Evolutionary conservation across 2,329 filamentous ascomycete genomes (phyloP).

Genomic region (Neopestalotiopsis sp.): DNA sequence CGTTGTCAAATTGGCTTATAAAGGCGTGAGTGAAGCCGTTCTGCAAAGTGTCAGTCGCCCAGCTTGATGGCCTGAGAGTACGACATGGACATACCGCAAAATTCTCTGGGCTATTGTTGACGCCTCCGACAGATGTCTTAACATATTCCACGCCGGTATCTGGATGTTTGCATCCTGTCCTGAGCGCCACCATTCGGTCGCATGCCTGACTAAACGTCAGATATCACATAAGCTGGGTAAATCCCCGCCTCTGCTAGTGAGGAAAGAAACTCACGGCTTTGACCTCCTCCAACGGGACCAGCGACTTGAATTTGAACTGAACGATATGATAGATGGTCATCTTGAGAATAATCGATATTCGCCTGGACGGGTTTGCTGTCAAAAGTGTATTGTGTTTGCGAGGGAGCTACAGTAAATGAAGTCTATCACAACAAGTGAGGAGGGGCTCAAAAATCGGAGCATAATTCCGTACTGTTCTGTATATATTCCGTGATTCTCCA

Average conservation of each 20-base stretch:
- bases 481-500: no score
- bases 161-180: constrained; percentile 65
- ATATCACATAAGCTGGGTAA: neutral
- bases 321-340: constrained; percentile 37
- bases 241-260: neutral
- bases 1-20: constrained; percentile 66
- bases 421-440: neutral
- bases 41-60: constrained; percentile 39
- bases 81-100: constrained; percentile 51
- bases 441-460: neutral
- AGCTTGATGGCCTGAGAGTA: neutral
- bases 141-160: constrained; percentile 63
- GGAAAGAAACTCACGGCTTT: constrained; percentile 29
- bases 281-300: constrained; percentile 32
- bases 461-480: no score
- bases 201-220: constrained; percentile 30
- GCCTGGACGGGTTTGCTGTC: neutral
- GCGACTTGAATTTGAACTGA: constrained; percentile 33
- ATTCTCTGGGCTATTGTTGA: constrained; percentile 65
- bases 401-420: no score
- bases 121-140: constrained; percentile 59
- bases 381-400: neutral
- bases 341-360: neutral
- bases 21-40: constrained; percentile 69
- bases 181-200: constrained; percentile 48